Base-by-base conservation (phyloP, 1,284 basidiomycete genomes). In the Sporisorium graminicola region DNA sequence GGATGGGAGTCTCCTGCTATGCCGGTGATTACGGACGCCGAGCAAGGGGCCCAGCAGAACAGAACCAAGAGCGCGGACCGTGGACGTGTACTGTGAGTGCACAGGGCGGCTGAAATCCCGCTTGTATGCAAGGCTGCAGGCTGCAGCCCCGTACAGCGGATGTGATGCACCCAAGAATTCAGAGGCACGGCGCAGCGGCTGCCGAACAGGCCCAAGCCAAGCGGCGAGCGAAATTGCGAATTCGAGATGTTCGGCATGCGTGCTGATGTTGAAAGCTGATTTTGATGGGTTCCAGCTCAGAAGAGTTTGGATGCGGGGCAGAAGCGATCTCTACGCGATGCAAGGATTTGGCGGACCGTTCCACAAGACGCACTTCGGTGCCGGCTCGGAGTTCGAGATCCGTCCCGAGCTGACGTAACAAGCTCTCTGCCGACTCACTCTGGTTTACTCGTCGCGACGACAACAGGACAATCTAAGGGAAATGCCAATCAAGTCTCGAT, bases 351-450 rank as follows among this genome's bases (percentile, higher is more conserved):
- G n/a, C n/a, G 22, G 20, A 24, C 43, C 20, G 29, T 31, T 46
- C 43, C 20, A 24, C 43, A 46, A 26, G 10, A 46, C n/a, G n/a
- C 27, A 29, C 26, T 49, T 49, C 47, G 47, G 47, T 49, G 47
- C 47, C 27, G 47, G 47, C 47, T 49, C 47, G 27, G 47, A 49
- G 26, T 49, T 29, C 27, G 18, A 49, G 26, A 49, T 29, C 47
- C 47, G 47, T 29, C 18, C 47, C 27, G 26, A 29, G 47, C 47
- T 49, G 47, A 49, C 47, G 47, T 49, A 49, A 49, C 26, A 24
- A 47, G 44, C 16, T 5, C 24, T 47, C 4, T 14, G 44, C 27
- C 44, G 24, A 2, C 22, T 16, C 24, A 26, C 9, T 12, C 13
- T 4, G 13, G 12, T 44, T 18, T 47, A 24, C 24, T 18, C 24